Percentiles rank a stretch among this genome's conserved stretches.
phyloP scores from a whole-genome alignment of 192 early-diverging fungal species.

The Backusella australiensis region DNA sequence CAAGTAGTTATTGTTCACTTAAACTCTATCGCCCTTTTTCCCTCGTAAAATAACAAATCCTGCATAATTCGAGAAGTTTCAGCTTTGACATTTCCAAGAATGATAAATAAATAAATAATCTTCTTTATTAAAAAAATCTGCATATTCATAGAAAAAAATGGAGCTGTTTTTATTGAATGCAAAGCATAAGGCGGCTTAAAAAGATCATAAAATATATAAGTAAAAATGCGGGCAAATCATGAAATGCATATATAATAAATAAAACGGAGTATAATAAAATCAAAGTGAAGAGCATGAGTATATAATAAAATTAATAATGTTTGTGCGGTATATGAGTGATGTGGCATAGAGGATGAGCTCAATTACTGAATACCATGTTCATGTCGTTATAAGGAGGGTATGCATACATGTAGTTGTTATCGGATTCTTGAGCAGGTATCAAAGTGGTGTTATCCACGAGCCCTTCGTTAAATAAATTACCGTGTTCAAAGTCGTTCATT shows the following conservation, averaged over 20 bases:
- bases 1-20: background rate
- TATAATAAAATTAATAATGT: constrained; percentile 3
- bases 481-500: background rate
- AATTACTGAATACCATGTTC: constrained; percentile 1
- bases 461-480: background rate
- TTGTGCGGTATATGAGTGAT: constrained; percentile 1
- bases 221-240: constrained; percentile 5
- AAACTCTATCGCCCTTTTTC: background rate
- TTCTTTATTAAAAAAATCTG: constrained; percentile 9
- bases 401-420: background rate
- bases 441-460: background rate
- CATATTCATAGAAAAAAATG: constrained; percentile 9
- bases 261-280: constrained; percentile 1
- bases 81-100: constrained; percentile 9
- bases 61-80: constrained; percentile 8
- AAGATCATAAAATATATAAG: constrained; percentile 1
- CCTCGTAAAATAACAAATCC: background rate
- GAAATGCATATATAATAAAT: constrained; percentile 5
- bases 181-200: constrained; percentile 8
- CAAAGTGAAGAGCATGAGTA: constrained; percentile 2
- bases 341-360: background rate
- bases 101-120: constrained; percentile 8
- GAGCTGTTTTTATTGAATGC: constrained; percentile 3
- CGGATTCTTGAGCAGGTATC: background rate
- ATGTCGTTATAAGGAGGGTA: background rate